Evolutionary conservation across 2,329 filamentous ascomycete species (phyloP).

Genomic region (Rugonectria rugulosa): DNA sequence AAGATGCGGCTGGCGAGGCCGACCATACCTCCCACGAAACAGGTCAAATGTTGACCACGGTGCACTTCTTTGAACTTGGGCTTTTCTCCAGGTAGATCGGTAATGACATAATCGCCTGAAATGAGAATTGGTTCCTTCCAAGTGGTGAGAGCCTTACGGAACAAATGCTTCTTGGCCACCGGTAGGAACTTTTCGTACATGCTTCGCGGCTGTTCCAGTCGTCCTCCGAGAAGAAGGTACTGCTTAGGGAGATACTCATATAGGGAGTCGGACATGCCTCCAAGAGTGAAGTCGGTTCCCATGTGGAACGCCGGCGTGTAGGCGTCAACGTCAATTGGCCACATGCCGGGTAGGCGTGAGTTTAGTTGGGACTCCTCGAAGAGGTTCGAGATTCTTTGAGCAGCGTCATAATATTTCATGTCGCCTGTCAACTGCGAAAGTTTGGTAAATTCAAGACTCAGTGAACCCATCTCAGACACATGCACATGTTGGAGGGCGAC

Average conservation of each 20-base stretch:
- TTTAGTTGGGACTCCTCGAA: conserved; percentile 61
- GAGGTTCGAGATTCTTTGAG: conserved; percentile 63
- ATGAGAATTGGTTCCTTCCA: conserved; percentile 67
- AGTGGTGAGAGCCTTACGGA: conserved; percentile 72
- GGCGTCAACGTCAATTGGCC: conserved; percentile 62
- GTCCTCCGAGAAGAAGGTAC: conserved; percentile 71
- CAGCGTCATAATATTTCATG: conserved; percentile 67
- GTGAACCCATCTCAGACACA: conserved; percentile 54
- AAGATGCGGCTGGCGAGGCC: conserved; percentile 68
- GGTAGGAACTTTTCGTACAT: conserved; percentile 49
- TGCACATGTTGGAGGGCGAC: conserved; percentile 33
- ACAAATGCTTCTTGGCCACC: conserved; percentile 64
- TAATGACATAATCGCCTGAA: conserved; percentile 60
- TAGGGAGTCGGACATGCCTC: conserved; percentile 64
- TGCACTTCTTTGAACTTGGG: conserved; percentile 44
- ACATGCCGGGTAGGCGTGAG: conserved; percentile 68
- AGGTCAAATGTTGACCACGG: conserved; percentile 65
- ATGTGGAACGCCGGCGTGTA: conserved; percentile 37
- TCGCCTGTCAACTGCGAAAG: conserved; percentile 70
- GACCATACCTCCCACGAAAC: conserved; percentile 74
- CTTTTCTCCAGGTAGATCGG: conserved; percentile 27
- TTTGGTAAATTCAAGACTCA: conserved; percentile 69
- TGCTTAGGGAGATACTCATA: conserved; percentile 74
- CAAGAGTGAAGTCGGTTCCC: conserved; percentile 59
- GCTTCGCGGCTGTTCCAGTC: conserved; percentile 39